Conservation (phyloP, 208 protist species). For the Crithidia thermophila region DNA sequence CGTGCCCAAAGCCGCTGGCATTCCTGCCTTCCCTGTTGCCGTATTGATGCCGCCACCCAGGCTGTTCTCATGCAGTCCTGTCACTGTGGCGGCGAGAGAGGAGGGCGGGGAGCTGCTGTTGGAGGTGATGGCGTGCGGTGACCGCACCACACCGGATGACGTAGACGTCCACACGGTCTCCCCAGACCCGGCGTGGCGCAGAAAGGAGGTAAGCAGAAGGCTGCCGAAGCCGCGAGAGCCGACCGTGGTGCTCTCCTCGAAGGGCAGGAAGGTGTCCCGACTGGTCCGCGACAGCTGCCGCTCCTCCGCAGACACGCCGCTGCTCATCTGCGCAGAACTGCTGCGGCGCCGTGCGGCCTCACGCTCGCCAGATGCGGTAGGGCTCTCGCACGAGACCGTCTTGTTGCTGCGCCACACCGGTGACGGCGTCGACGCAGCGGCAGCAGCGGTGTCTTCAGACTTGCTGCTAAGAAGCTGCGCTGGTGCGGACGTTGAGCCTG, state of each 20-base stretch:
- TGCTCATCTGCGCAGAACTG: neutral
- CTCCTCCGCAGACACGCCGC: neutral
- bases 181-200: constrained; percentile 15
- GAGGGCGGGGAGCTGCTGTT: constrained; percentile 15
- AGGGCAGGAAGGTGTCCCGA: constrained; percentile 17
- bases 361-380: neutral
- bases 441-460: neutral
- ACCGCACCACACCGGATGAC: constrained; percentile 15
- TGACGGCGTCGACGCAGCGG: neutral
- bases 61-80: too few species aligned
- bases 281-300: neutral
- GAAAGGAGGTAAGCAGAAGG: constrained; percentile 22
- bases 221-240: constrained; percentile 27
- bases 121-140: neutral
- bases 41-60: too few species aligned
- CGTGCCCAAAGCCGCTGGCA: too few species aligned
- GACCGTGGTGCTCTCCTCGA: constrained; percentile 7
- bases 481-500: too few species aligned
- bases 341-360: too few species aligned
- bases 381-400: neutral
- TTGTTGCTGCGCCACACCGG: neutral
- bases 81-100: constrained; percentile 13
- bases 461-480: neutral
- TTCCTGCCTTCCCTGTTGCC: too few species aligned
- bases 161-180: constrained; percentile 7